A percentile compares a stretch with the other conserved stretches of the same genome.
Evolutionary conservation across 176 grass and related monocot species (phyloP).

Genomic region (Poa annua): DNA sequence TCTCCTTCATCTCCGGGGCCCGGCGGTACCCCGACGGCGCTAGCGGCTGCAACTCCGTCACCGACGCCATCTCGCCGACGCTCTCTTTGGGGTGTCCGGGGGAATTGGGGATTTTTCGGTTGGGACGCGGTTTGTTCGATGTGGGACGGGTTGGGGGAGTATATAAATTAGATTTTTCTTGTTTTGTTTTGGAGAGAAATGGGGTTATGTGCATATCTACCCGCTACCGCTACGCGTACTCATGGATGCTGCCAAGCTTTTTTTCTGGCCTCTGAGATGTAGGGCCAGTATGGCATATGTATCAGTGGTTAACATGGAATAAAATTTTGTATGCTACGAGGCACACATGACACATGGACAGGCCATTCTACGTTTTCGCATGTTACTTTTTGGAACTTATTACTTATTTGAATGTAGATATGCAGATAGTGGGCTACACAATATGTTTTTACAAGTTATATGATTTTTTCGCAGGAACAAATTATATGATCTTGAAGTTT

Average conservation of each 20-base stretch:
- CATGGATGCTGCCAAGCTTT: constrained; percentile 8
- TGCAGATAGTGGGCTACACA: too few relatives aligned
- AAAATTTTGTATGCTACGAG: too few relatives aligned
- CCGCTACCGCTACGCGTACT: constrained; percentile 12
- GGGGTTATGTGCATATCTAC: background rate
- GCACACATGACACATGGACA: too few relatives aligned
- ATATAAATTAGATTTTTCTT: background rate
- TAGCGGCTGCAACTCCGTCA: constrained; percentile 65
- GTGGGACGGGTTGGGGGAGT: background rate
- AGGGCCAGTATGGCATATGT: background rate
- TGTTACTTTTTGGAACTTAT: too few relatives aligned
- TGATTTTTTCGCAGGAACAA: too few relatives aligned
- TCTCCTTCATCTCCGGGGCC: constrained; percentile 73
- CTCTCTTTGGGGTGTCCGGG: background rate
- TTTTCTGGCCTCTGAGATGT: background rate
- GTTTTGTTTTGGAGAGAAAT: background rate
- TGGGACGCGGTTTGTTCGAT: constrained; percentile 20
- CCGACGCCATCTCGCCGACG: constrained; percentile 43
- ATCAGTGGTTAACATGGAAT: too few relatives aligned
- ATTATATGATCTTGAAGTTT: too few relatives aligned
- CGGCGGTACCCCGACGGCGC: constrained; percentile 63
- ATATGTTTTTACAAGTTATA: too few relatives aligned
- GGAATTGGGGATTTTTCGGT: constrained; percentile 37
- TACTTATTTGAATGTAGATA: too few relatives aligned
- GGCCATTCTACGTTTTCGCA: too few relatives aligned